Percentiles rank a stretch among this genome's conserved stretches.
These are phyloP conservation scores for Geoglossum cookeanum DNA, from an alignment of 2,329 filamentous ascomycete species.

Conservation along the genomic window DNA sequence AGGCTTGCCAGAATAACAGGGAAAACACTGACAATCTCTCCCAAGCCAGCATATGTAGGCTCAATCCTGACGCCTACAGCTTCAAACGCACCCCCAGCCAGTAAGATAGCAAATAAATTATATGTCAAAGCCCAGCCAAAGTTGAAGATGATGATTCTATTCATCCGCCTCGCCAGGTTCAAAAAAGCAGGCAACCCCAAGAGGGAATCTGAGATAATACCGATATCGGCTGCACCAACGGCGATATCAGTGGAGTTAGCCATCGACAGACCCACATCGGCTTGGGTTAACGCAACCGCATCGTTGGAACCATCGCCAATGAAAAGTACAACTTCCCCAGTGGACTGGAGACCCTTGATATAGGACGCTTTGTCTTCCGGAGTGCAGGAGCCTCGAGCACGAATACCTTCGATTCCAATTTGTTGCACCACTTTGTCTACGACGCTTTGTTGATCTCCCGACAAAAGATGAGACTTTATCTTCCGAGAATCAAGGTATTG, in stretches of 20 bases:
- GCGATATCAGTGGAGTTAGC: slow-evolving; percentile 44
- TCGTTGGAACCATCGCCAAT: slow-evolving; percentile 68
- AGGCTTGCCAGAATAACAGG: slow-evolving; percentile 34
- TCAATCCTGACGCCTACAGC: slow-evolving; percentile 34
- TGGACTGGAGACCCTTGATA: slow-evolving; percentile 18
- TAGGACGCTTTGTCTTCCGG: slow-evolving; percentile 37
- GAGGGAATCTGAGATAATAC: slow-evolving; percentile 41
- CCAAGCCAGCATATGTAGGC: slow-evolving; percentile 46
- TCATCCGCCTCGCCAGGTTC: slow-evolving; percentile 27
- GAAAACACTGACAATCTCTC: slow-evolving; percentile 54
- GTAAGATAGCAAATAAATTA: background rate
- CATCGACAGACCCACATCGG: slow-evolving; percentile 53
- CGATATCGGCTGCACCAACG: slow-evolving; percentile 45
- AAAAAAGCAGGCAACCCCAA: slow-evolving; percentile 38
- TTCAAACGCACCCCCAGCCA: slow-evolving; percentile 37
- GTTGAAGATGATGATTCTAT: slow-evolving; percentile 8
- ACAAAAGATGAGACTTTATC: slow-evolving; percentile 35
- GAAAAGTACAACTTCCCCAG: slow-evolving; percentile 36
- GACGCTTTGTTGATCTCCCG: slow-evolving; percentile 33
- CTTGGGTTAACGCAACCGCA: slow-evolving; percentile 49
- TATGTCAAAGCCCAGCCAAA: background rate
- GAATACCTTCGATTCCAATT: slow-evolving; percentile 21
- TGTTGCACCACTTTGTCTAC: slow-evolving; percentile 28
- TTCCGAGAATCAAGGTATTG: slow-evolving; percentile 27
- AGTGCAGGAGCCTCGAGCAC: slow-evolving; percentile 27